Evolutionary conservation across 2,329 filamentous ascomycete genomes (phyloP), one percentile per base, ranked within the genome.

Genomic region (Aspergillus sp.): DNA sequence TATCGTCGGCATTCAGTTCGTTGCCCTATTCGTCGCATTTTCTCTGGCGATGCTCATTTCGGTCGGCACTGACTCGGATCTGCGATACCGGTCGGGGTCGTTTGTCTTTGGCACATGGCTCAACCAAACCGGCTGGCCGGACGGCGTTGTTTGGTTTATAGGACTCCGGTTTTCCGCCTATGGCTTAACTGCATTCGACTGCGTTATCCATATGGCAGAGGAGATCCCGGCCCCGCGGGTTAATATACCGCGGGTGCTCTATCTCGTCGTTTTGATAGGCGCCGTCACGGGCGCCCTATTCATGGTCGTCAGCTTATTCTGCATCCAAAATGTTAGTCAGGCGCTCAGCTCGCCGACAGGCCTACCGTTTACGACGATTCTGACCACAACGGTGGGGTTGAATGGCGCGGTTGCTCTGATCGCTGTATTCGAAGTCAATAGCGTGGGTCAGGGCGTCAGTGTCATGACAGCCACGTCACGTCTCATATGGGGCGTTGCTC

Each of bases 141-240:
- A 72, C 26, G 71, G 71, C 1, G 66, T 75, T 0, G 64, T 67
- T 11, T 75, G 70, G 69, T 75, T 76, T 41, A 66, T 68, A 0
- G 72, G 72, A 3, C 64, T 76, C 1, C 61, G 75, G 0, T 72
- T 75, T 41, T 66, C 69, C 2, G 72, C 72, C 0, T 75, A 75
- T 34, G 72, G 69, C 2, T 51, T 74, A 11, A 73, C 69, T 0
- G 72, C 71, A 1, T 75, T 75, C 40, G 72, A 76, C 43, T 68
- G 71, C 0, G 71, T 72, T 20, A 72, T 75, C 24, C 72, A 76
- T 46, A 66, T 75, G 59, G 66, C 71, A 2, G 72, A 75, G 41
- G 71, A 75, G 43, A 70, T 75, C 1, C 71, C 71, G 1, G 53
- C 60, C 3, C 71, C 72, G 1, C 54, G 68, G 17, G 64, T 54